Evolutionary conservation across 176 grass and related monocot species (phyloP), one percentile per base, ranked within the genome.

Genomic region (Cenchrus fungigraminus): DNA sequence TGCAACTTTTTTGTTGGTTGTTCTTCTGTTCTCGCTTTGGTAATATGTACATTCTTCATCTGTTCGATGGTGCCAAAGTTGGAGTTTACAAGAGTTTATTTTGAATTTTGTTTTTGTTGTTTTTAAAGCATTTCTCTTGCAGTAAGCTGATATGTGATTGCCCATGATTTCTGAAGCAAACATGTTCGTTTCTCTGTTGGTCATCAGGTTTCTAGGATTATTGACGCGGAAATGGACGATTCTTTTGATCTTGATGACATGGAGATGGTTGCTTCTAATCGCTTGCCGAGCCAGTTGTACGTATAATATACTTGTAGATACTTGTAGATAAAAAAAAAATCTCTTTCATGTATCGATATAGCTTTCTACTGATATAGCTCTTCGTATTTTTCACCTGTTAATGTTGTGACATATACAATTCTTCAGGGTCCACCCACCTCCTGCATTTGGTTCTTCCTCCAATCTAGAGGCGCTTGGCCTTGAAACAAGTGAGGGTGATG

Each of bases 391-490:
- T 17, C 64, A 13, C 34, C 29, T 44, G 58, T 63, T 65, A 56
- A 71, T 67, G 52, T 7, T 5, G 9, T 83, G 13, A 13, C 82
- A 16, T 47, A 37, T 44, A 74, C 59, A 73, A 74, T 10, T 29
- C 34, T 11, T 82, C 85, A 98, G 88, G 77, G 20, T 80, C 62
- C 89, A 93, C 53, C 85, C 95, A 59, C 85, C 86, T 77, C 91
- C 91, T 64, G 89, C 83, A 4, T 95, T 95, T 77, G 89, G 88
- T 65, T 98, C 83, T 12, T 90, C 89, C 6, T 83, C 91, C 74
- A 93, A 95, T 88, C 63, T 95, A 7, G 91, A 93, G 80, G 89
- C 60, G 1, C 82, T 93, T 83, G 92, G 22, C 4, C 78, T 84
- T 1, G 93, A 95, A 70, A 69, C 79, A 56, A 81, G 60, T 50